Conservation (phyloP, 495 filamentous ascomycete genomes). For the Daldinia caldariorum region DNA sequence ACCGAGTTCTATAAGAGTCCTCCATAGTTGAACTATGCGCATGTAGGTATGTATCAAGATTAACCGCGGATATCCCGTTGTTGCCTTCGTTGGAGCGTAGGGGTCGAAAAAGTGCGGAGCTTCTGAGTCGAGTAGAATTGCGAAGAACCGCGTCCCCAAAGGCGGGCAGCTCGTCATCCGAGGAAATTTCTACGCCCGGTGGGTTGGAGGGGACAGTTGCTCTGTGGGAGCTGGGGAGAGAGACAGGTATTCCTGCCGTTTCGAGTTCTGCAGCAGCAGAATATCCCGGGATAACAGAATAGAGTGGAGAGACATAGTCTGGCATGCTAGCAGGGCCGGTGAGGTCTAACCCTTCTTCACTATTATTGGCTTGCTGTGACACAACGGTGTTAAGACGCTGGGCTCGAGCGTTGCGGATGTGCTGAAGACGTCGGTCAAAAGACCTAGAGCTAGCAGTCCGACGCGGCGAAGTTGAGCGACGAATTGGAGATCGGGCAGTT, state of each 20-base stretch:
- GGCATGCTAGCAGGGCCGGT: background rate
- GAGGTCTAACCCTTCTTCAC: background rate
- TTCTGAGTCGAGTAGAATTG: background rate
- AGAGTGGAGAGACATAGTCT: background rate
- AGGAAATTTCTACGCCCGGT: background rate
- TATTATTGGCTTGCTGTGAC: constrained; percentile 3
- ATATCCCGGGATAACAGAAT: background rate
- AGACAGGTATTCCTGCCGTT: background rate
- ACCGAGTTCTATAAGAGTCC: background rate
- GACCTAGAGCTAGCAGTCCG: background rate
- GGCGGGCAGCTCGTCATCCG: background rate
- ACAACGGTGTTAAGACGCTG: constrained; percentile 33
- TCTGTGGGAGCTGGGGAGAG: background rate
- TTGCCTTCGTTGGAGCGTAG: background rate
- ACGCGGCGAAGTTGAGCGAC: constrained; percentile 75
- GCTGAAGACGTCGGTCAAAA: constrained; percentile 18
- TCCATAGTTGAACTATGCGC: background rate
- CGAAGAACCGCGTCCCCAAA: background rate
- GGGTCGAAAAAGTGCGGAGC: background rate
- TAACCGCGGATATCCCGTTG: background rate
- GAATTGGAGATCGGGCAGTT: constrained; percentile 76
- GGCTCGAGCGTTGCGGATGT: constrained; percentile 33
- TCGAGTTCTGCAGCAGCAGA: background rate
- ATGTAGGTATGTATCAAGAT: background rate
- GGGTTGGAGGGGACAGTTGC: background rate